phyloP scores from a whole-genome alignment of 345 rosid species.

The Streptanthus diversifolius region DNA sequence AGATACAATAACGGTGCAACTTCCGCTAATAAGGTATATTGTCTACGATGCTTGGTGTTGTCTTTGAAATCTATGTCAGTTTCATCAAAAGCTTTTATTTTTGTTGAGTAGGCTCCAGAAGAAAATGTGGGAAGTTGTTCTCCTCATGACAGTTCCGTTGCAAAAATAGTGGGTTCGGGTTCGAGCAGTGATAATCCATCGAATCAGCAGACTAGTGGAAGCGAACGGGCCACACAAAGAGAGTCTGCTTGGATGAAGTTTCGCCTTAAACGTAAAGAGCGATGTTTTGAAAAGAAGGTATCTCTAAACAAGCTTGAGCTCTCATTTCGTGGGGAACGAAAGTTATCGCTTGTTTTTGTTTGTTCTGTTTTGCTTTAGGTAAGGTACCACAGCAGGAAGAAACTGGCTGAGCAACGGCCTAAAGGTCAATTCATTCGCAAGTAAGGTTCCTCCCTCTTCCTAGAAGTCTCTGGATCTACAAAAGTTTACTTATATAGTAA shows the following conservation, averaged over 20 bases:
- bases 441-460: background rate
- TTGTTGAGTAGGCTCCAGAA: conserved; percentile 38
- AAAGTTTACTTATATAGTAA: background rate
- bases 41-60: background rate
- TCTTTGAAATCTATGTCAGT: background rate
- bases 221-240: conserved; percentile 43
- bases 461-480: background rate
- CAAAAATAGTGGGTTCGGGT: conserved; percentile 46
- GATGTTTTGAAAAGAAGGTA: conserved; percentile 80
- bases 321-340: background rate
- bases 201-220: conserved; percentile 50
- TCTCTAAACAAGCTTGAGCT: conserved; percentile 1
- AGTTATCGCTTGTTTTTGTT: background rate
- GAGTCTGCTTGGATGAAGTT: conserved; percentile 69
- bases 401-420: conserved; percentile 61
- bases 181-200: conserved; percentile 37
- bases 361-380: conserved; percentile 45
- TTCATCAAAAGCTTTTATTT: background rate
- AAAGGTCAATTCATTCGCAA: conserved; percentile 63
- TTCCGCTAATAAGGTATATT: conserved; percentile 59
- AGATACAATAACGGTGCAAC: conserved; percentile 56
- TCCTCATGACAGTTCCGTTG: conserved; percentile 47
- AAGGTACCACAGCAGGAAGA: conserved; percentile 60
- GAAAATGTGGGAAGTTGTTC: conserved; percentile 57
- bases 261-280: conserved; percentile 72